These are phyloP conservation scores for Staphylotrichum tortipilum DNA, from an alignment of 495 filamentous ascomycete genomes.

Conservation along the genomic window DNA sequence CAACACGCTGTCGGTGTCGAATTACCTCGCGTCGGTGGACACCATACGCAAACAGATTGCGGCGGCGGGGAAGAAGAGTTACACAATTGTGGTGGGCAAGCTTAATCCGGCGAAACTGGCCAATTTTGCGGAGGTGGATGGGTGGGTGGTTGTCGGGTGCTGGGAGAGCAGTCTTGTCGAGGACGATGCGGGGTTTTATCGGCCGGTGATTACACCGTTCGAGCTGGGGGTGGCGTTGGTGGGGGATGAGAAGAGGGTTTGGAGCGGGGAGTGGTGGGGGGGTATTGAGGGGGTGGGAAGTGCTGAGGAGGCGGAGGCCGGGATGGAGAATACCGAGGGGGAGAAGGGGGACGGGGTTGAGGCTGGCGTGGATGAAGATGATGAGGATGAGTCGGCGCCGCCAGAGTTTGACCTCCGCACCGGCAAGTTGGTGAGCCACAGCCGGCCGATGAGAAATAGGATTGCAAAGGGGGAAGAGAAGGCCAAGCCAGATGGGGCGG, in stretches of 20 bases:
- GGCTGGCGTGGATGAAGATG: constrained; percentile 17
- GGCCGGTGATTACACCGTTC: constrained; percentile 83
- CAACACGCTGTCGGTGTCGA: constrained; percentile 85
- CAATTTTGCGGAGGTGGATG: constrained; percentile 90
- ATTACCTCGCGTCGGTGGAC: constrained; percentile 75
- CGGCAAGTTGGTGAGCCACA: constrained; percentile 73
- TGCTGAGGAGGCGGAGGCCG: constrained; percentile 9
- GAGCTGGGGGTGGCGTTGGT: constrained; percentile 70
- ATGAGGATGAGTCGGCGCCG: constrained; percentile 48
- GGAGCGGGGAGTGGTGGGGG: constrained; percentile 69
- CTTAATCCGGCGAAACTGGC: constrained; percentile 92
- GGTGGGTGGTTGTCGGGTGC: constrained; percentile 95
- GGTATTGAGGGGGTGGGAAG: constrained; percentile 52
- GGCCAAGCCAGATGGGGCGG: constrained; percentile 8
- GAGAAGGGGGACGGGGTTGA: constrained; percentile 16
- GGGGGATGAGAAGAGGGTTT: constrained; percentile 60
- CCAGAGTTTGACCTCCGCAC: constrained; percentile 91
- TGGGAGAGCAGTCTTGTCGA: constrained; percentile 92
- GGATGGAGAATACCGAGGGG: constrained; percentile 9
- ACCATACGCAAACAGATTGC: constrained; percentile 61
- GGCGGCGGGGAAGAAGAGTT: constrained; percentile 79
- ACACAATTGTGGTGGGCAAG: constrained; percentile 94
- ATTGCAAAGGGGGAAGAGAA: neutral
- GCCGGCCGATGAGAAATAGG: constrained; percentile 60
- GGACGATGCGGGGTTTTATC: constrained; percentile 69